Percentiles rank a stretch among this genome's conserved stretches.
These are phyloP conservation scores for Nematodospora valgi DNA, from an alignment of 805 yeast species.

Conservation along the genomic window DNA sequence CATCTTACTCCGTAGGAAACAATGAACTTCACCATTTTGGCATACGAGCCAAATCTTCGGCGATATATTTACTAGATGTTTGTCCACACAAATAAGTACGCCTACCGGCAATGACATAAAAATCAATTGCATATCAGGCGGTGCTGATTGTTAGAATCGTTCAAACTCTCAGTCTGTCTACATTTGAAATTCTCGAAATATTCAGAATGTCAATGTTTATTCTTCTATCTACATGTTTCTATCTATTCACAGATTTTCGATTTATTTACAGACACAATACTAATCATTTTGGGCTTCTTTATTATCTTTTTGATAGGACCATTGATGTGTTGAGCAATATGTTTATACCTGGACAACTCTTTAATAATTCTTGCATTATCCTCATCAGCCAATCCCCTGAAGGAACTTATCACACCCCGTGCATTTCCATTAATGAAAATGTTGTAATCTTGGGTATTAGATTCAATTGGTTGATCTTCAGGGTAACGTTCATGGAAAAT, in stretches of 20 bases:
- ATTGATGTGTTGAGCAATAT: constrained; percentile 40
- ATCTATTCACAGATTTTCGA: too few relatives aligned
- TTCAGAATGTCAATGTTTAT: too few relatives aligned
- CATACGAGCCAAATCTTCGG: too few relatives aligned
- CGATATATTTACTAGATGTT: too few relatives aligned
- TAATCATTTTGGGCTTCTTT: constrained; percentile 47
- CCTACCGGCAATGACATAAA: too few relatives aligned
- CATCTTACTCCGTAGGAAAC: too few relatives aligned
- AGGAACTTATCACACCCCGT: constrained; percentile 43
- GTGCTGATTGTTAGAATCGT: too few relatives aligned
- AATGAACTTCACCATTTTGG: too few relatives aligned
- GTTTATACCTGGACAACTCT: constrained; percentile 27
- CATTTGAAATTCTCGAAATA: too few relatives aligned
- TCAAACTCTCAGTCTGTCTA: too few relatives aligned
- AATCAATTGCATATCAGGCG: too few relatives aligned
- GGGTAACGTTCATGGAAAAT: constrained; percentile 72
- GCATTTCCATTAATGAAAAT: constrained; percentile 75
- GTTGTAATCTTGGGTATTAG: constrained; percentile 42
- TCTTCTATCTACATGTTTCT: constrained; percentile 5
- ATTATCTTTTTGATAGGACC: constrained; percentile 52
- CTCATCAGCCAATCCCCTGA: constrained; percentile 32
- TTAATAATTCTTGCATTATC: constrained; percentile 34
- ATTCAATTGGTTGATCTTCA: constrained; percentile 33
- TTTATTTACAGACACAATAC: constrained; percentile 30
- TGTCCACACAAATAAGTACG: too few relatives aligned